Base-by-base conservation (phyloP, 2,329 filamentous ascomycete species). In the Escovopsis sp. region DNA sequence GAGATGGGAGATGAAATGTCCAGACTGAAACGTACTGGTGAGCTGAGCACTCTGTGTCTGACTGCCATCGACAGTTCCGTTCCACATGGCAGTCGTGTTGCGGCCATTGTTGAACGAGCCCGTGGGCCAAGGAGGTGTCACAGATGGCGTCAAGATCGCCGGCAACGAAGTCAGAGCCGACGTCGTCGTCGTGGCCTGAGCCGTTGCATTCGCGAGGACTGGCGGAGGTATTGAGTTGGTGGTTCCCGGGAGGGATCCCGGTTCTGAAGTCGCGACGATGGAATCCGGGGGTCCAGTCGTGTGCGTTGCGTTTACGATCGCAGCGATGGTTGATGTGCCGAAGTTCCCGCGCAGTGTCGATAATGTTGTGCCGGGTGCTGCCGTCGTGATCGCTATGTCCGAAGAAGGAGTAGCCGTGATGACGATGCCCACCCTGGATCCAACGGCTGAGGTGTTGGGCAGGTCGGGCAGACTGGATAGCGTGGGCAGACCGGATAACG, bases 121-220 rank as follows among this genome's bases (percentile, higher is more conserved):
- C 13, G 35, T 35, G 12, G 36, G 37, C 17, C 34, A 17, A 39
- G 46, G 43, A 13, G 41, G 53, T 48, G 44, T 53, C 50, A 46
- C 36, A 45, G 54, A 51, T 49, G 54, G 37, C 50, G 53, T 37
- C 32, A 39, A n/a, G 2, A 33, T 27, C 30, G 35, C 35, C 39
- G 31, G 31, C 42, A 35, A 31, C 3, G 31, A 34, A 9, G 21
- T 25, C 14, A 17, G 17, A 33, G 18, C n/a, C 5, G 31, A 25
- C 15, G 13, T 27, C 17, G 21, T 34, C 12, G 30, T 27, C 11
- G 27, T 30, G 4, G 31, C 19, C 21, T 33, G 34, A 27, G 33
- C 9, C 27, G 37, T 27, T 16, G 25, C 25, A 14, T 18, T 29
- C 26, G 26, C 19, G 27, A 31, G 19, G 8, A 27, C 33, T 10